A percentile compares a stretch with the other conserved stretches of the same genome.
Conservation (phyloP, 2,329 filamentous ascomycete species). For the Phyllosticta capitalensis region DNA sequence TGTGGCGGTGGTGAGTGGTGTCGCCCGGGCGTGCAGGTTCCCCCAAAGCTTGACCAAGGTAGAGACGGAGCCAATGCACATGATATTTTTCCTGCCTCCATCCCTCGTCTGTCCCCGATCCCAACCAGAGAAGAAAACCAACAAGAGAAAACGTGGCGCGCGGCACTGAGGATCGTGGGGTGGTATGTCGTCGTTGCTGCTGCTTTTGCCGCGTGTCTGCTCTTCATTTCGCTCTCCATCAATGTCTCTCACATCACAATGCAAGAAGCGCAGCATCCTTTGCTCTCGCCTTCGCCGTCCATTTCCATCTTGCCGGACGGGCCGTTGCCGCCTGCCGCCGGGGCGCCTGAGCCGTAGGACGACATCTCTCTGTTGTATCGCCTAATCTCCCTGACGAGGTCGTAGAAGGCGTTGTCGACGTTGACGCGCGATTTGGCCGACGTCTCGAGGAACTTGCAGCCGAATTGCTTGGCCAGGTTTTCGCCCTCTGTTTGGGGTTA, state of each 20-base stretch:
- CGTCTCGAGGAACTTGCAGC: slow-evolving; percentile 98
- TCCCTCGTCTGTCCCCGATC: neutral
- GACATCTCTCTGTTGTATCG: slow-evolving; percentile 98
- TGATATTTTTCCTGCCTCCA: neutral
- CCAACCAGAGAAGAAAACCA: neutral
- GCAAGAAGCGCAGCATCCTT: slow-evolving; percentile 68
- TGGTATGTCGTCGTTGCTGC: neutral
- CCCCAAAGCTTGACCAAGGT: neutral
- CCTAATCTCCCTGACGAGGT: slow-evolving; percentile 94
- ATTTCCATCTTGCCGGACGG: slow-evolving; percentile 67
- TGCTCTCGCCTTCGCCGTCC: slow-evolving; percentile 55
- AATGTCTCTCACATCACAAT: slow-evolving; percentile 61
- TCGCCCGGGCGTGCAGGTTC: neutral
- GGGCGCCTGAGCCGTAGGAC: slow-evolving; percentile 65
- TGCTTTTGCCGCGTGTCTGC: neutral
- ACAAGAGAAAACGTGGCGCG: neutral
- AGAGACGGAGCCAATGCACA: neutral
- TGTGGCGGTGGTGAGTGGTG: neutral
- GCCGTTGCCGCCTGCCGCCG: slow-evolving; percentile 47
- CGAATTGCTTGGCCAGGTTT: slow-evolving; percentile 73
- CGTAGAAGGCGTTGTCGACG: slow-evolving; percentile 97
- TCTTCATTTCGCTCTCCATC: neutral
- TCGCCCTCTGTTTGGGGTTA: slow-evolving; percentile 62
- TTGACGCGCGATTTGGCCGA: slow-evolving; percentile 97
- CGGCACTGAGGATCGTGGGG: neutral